Base-by-base conservation (phyloP, 495 filamentous ascomycete genomes). In the Daldinia childiae region DNA sequence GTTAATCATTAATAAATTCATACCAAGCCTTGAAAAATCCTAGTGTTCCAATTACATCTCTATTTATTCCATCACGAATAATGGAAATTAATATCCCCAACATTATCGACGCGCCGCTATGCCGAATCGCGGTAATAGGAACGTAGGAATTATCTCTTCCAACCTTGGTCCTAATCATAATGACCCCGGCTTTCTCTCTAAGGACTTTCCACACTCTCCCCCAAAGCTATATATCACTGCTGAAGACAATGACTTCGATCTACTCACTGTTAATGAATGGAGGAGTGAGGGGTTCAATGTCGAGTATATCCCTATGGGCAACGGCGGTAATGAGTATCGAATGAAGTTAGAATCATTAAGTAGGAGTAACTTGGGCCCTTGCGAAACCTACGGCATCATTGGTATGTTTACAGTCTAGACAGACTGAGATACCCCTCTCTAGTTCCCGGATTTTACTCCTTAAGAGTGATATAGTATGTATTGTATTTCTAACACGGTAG, bases 221-320 rank as follows among this genome's bases (percentile, higher is more conserved):
- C 86, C 87, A 4, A 82, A 83, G 15, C 73, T 92, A n/a, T 89
- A 89, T 71, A 79, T 92, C 48, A 89, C 90, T 0, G 83, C 90
- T 6, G 89, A 92, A 70, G 80, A 79, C 12, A 78, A 81, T 0
- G 88, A 90, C 3, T 92, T 91, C 69, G 90, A 92, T 72, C 60
- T 76, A 6, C 75, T 85, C 5, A 87, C 84, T 0, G 63, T 90
- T 30, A 79, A 82, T 17, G 82, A 84, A 29, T 92, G 90, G 90
- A 81, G 81, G 29, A 86, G 86, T 58, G 90, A 93, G 70, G 90
- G 90, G 14, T 92, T 92, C 76, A 78, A 86, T 32, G 88, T 90
- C 3, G 75, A 82, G 2, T 92, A 92, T 68, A 54, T 91, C 0
- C 84, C 89, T 0, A 82, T 88, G 68, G 81, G 84, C 15, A 75